Conservation (phyloP, 495 filamentous ascomycete genomes). For the Entonaema liquescens region DNA sequence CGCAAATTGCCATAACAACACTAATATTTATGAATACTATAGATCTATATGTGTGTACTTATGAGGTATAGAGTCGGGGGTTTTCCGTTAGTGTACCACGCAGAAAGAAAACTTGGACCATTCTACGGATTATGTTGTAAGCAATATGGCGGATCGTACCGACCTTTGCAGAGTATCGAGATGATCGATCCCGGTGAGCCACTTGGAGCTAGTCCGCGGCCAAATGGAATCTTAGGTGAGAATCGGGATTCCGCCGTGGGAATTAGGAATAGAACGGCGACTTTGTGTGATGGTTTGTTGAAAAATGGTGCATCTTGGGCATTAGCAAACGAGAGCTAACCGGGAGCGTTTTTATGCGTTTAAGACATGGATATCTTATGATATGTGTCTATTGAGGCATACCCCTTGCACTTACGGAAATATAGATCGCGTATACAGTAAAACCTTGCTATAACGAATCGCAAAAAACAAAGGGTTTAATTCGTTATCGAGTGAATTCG, state of each 20-base stretch:
- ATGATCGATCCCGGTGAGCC: constrained; percentile 29
- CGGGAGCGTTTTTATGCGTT: neutral
- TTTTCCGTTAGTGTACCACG: constrained; percentile 29
- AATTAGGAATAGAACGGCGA: constrained; percentile 11
- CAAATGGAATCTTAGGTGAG: constrained; percentile 15
- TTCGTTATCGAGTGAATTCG: too few species aligned
- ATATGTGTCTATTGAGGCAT: neutral
- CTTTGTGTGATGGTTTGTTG: constrained; percentile 4
- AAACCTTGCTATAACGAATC: too few species aligned
- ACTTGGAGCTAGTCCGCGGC: constrained; percentile 19
- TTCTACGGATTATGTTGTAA: constrained; percentile 11
- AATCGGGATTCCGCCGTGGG: constrained; percentile 10
- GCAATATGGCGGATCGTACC: constrained; percentile 33
- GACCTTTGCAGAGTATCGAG: constrained; percentile 26
- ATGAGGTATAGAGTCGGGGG: constrained; percentile 10
- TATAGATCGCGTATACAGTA: too few species aligned
- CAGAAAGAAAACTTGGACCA: constrained; percentile 19
- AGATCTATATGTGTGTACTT: neutral
- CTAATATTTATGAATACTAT: constrained; percentile 3
- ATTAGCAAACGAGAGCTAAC: too few species aligned
- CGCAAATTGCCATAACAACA: neutral
- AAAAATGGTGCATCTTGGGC: neutral
- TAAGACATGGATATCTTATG: too few species aligned
- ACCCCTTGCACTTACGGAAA: too few species aligned
- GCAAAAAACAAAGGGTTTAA: too few species aligned